Evolutionary conservation across 352 stramenopile species (phyloP).

Genomic region (Thraustotheca clavata): DNA sequence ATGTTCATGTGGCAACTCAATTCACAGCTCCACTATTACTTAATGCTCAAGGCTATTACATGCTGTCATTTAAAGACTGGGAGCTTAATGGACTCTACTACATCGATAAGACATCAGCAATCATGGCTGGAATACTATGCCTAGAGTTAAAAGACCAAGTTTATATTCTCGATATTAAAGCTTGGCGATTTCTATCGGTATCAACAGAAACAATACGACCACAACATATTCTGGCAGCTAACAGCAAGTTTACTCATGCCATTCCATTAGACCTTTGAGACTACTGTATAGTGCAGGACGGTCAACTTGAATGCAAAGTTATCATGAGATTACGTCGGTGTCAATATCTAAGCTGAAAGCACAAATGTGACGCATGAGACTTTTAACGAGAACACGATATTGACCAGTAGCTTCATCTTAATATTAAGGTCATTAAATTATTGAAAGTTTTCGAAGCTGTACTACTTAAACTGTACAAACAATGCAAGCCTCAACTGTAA

Average conservation of each 20-base stretch:
- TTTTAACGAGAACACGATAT: no score
- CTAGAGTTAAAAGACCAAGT: background rate
- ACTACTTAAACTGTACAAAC: no score
- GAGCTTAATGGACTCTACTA: background rate
- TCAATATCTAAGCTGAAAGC: no score
- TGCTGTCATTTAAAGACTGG: constrained; percentile 14
- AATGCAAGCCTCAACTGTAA: no score
- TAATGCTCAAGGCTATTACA: constrained; percentile 4
- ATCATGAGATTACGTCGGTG: no score
- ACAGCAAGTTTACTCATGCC: background rate
- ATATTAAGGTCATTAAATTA: no score
- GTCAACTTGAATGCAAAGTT: no score
- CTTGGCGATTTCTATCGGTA: background rate
- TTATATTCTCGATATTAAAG: constrained; percentile 19
- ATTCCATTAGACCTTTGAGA: background rate
- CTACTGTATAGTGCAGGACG: no score
- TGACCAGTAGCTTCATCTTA: no score
- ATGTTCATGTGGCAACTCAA: background rate
- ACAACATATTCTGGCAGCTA: background rate
- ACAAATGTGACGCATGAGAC: no score
- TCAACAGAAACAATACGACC: background rate
- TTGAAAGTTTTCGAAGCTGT: no score
- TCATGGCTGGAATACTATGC: constrained; percentile 5
- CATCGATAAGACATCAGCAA: background rate
- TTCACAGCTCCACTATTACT: constrained; percentile 1